A percentile compares a stretch with the other conserved stretches of the same genome.
Evolutionary conservation across 768 basidiomycete genomes (phyloP).

Genomic region (Lentinula aciculospora): DNA sequence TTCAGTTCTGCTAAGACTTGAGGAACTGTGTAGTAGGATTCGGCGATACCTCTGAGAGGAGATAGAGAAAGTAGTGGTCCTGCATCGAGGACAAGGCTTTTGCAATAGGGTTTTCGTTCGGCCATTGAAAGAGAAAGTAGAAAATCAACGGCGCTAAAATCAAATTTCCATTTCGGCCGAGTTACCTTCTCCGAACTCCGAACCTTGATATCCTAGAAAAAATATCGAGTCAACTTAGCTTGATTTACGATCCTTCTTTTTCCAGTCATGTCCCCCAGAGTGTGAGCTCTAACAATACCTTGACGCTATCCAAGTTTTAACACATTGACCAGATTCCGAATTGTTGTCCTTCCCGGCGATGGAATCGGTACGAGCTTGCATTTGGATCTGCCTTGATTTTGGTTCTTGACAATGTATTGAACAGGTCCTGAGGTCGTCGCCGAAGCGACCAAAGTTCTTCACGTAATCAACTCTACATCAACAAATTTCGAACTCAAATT

Average conservation of each 20-base stretch:
- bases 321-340: conserved; percentile 58
- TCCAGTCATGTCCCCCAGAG: conserved; percentile 34
- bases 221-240: neutral
- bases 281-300: conserved; percentile 25
- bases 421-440: conserved; percentile 84
- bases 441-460: conserved; percentile 80
- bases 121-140: neutral
- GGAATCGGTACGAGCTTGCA: conserved; percentile 71
- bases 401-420: neutral
- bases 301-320: neutral
- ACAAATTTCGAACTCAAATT: conserved; percentile 68
- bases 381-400: neutral
- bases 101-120: conserved; percentile 43
- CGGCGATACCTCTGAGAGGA: conserved; percentile 84
- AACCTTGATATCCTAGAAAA: neutral
- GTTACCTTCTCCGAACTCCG: neutral
- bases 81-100: conserved; percentile 86
- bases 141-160: neutral
- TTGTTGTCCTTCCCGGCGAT: conserved; percentile 92
- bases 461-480: conserved; percentile 59
- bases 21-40: conserved; percentile 82
- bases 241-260: neutral
- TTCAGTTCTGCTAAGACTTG: conserved; percentile 88
- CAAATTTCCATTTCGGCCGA: conserved; percentile 4
- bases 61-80: conserved; percentile 87